Evolutionary conservation across 2,329 filamentous ascomycete genomes (phyloP).

Genomic region (Fusarium albidum): DNA sequence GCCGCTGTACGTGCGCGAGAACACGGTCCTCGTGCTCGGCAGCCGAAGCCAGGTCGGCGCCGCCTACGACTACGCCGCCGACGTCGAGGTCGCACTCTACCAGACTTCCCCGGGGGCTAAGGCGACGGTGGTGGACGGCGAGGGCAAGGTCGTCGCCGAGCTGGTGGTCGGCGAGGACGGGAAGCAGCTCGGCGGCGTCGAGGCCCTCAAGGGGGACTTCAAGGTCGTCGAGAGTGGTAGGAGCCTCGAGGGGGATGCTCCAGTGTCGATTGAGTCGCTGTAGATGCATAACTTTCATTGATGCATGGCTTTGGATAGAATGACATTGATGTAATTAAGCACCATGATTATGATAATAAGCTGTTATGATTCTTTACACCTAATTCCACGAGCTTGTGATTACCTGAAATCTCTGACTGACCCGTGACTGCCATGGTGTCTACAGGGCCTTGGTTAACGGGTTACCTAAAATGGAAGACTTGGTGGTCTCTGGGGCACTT

Average conservation of each 20-base stretch:
- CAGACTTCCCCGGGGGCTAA: constrained; percentile 51
- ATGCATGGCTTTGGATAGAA: neutral
- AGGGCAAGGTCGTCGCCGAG: constrained; percentile 51
- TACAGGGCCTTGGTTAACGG: constrained; percentile 8
- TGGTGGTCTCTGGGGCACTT: neutral
- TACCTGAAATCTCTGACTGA: no score
- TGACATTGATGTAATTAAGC: neutral
- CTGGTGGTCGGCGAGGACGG: constrained; percentile 51
- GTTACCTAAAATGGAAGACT: constrained; percentile 20
- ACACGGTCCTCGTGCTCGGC: constrained; percentile 57
- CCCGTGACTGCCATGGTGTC: no score
- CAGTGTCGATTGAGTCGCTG: constrained; percentile 38
- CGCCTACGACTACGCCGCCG: constrained; percentile 57
- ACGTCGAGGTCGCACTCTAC: constrained; percentile 59
- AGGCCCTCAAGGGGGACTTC: constrained; percentile 49
- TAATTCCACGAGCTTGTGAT: no score
- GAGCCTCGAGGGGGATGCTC: constrained; percentile 37
- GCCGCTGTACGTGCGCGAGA: constrained; percentile 66
- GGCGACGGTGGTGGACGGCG: constrained; percentile 51
- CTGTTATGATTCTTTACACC: no score
- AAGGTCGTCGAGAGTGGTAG: constrained; percentile 37
- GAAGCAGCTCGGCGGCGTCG: constrained; percentile 49
- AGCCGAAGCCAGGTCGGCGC: constrained; percentile 49
- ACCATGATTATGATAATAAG: neutral
- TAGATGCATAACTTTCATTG: no score